Evolutionary conservation across 805 yeast genomes (phyloP), one percentile per base, ranked within the genome.

Genomic region (Priceomyces medius): DNA sequence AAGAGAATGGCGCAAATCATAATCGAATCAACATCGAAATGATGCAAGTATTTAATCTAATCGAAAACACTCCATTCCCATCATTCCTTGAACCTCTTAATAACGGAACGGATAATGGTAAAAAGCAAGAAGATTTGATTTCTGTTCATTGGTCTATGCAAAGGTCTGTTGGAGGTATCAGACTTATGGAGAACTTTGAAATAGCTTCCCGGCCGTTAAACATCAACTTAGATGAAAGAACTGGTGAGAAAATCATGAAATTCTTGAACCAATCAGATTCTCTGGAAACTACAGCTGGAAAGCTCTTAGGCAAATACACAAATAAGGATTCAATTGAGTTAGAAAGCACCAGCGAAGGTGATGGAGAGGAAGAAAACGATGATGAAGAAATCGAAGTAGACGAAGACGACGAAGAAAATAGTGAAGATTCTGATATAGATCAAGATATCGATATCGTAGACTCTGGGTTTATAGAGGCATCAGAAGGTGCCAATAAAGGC

Each of bases 141-240:
- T 49, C 55, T 3, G 61, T 66, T 7, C 65, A 62, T 37, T 71
- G 76, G 76, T 60, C 67, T 1, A 66, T 71, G 70, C 66, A 66
- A 44, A 48, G 68, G 14, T 50, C 68, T 4, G 59, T 71, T 16
- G 76, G 76, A 4, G 76, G 76, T 0, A 70, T 71, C 42, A 60
- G 59, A 42, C 48, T 69, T 18, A 56, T 71, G 31, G 74, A 71
- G 29, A 56, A 64, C 42, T 58, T 71, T 20, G 66, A 66, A 32
- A 54, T 70, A 33, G 49, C 55, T 42, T 56, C 72, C 5, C 53
- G 55, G 40, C 75, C 76, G 41, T 58, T 69, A 43, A 63, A 59
- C 35, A 50, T 71, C 39, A 60, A 61, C 38, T 38, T 71, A 10
- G 76, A 71, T 44, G 69, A 68, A 48, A 50, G 49, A 37, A 68